Percentiles rank a stretch among this genome's conserved stretches.
Conservation (phyloP, 176 grass and related monocot genomes). For the Zoysia pacifica region DNA sequence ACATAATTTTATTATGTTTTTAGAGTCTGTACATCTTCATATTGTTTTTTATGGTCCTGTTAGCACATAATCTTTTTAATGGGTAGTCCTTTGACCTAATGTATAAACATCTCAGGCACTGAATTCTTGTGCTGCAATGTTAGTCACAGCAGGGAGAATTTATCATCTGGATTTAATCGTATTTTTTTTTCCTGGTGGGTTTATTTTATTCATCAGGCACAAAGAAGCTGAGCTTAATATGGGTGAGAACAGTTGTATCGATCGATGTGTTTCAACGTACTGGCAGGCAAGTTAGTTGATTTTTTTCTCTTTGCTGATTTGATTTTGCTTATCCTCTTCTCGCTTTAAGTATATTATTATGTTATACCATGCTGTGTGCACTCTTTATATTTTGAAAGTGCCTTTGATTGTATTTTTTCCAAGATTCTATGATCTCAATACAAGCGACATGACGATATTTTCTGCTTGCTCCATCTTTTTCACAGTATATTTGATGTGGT, state of each 20-base stretch:
- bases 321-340: background rate
- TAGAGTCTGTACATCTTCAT: background rate
- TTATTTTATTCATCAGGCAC: constrained; percentile 48
- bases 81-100: background rate
- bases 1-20: background rate
- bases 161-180: constrained; percentile 11
- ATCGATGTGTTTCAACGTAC: constrained; percentile 60
- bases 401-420: constrained; percentile 14
- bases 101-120: background rate
- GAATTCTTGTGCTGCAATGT: constrained; percentile 6
- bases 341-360: background rate
- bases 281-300: constrained; percentile 67
- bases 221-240: background rate
- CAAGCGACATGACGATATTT: background rate
- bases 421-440: background rate
- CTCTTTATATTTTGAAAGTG: background rate
- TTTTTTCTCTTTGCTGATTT: background rate
- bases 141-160: background rate
- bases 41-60: constrained; percentile 1
- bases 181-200: background rate
- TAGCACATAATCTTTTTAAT: background rate
- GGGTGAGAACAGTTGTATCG: no score
- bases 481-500: background rate
- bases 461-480: background rate
- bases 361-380: background rate